Evolutionary conservation across 2,329 filamentous ascomycete species (phyloP), one percentile per base, ranked within the genome.

Genomic region (Calonectria hongkongensis): DNA sequence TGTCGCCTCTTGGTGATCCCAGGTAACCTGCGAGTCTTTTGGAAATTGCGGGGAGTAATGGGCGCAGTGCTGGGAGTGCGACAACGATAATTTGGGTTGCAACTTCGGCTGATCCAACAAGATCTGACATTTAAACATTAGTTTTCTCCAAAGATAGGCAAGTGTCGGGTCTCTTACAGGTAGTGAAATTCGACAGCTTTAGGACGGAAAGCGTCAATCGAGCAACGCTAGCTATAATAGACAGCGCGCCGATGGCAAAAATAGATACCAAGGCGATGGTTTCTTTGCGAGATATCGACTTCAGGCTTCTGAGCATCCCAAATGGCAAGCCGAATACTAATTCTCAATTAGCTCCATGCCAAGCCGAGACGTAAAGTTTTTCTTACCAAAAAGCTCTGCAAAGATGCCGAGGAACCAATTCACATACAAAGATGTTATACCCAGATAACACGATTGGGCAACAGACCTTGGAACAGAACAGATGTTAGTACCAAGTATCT

Each of bases 341-440:
- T 9, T 21, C 16, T 4, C n/a, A 25, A 6, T 48, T 48, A 48
- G 45, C 12, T 25, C 4, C 21, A 4, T 12, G 5, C 9, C 3
- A n/a, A 3, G 13, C 0, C 3, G 8, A 2, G 0, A 48, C 10
- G 2, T 9, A 25, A 4, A 10, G 2, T 5, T 13, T 9, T 15
- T 27, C 63, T 54, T 66, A 66, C 63, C 47, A 3, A 66, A 36
- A 10, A 66, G 30, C 33, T 66, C 63, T 30, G 63, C 48, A n/a
- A 43, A 18, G 16, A 66, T 66, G 2, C 63, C 47, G 21, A 66
- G 36, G n/a, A 50, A 39, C 63, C 63, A 66, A 18, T 51, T 51
- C 10, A 56, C 36, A 8, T 60, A 54, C n/a, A 43, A 16, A 15
- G 27, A 36, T 12, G 30, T 39, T 9, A 36, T 12, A 5, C 64